Conservation (phyloP, 352 stramenopile species). For the Pythium plurisporium region DNA sequence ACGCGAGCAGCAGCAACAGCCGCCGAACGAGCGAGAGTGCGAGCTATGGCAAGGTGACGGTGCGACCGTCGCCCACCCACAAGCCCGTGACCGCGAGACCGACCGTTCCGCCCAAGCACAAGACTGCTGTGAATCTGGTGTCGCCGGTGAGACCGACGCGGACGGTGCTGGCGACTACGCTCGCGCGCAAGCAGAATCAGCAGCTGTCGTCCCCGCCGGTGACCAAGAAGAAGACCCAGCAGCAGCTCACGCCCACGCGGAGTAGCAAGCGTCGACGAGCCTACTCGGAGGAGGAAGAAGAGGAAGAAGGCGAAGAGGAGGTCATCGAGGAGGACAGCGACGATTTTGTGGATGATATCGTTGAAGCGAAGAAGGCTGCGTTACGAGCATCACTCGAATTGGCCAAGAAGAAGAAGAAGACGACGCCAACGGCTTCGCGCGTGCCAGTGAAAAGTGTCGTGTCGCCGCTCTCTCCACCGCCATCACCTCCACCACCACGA, state of each 20-base stretch:
- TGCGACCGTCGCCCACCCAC: neutral
- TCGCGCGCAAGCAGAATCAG: conserved; percentile 11
- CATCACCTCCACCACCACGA: conserved; percentile 3
- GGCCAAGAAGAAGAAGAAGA: conserved; percentile 3
- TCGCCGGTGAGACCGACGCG: too few species aligned
- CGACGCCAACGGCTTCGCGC: neutral
- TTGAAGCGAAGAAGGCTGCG: conserved; percentile 16
- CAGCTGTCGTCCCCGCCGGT: conserved; percentile 6
- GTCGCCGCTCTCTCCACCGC: neutral
- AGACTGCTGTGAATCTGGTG: neutral
- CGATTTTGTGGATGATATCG: conserved; percentile 27
- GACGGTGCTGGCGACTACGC: conserved; percentile 18
- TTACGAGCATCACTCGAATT: conserved; percentile 13
- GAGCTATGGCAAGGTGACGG: neutral
- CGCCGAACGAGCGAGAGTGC: too few species aligned
- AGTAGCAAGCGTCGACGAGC: conserved; percentile 4
- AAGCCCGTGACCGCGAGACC: neutral
- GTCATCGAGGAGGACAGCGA: conserved; percentile 20
- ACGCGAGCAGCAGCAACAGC: neutral
- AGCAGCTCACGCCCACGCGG: neutral
- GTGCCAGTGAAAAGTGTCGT: neutral
- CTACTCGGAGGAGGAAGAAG: conserved; percentile 7
- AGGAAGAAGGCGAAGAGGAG: conserved; percentile 8
- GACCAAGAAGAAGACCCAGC: neutral
- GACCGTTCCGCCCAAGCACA: neutral